phyloP scores from a whole-genome alignment of 2,329 filamentous ascomycete species.

The Penicillium sp. region DNA sequence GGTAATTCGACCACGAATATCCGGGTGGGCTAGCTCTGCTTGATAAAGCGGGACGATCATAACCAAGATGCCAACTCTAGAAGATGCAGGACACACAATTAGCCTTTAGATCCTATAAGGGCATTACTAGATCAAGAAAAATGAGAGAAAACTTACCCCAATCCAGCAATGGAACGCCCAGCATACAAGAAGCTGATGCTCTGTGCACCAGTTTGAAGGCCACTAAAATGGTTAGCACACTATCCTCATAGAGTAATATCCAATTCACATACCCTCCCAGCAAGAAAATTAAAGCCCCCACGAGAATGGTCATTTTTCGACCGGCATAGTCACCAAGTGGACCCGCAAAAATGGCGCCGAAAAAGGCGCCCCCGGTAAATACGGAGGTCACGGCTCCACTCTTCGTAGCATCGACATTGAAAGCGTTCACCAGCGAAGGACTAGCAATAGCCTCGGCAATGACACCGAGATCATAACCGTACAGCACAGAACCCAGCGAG shows the following conservation, averaged over 20 bases:
- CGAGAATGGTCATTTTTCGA: slow-evolving; percentile 69
- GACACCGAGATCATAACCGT: slow-evolving; percentile 62
- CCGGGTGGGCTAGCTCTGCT: slow-evolving; percentile 76
- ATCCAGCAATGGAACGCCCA: slow-evolving; percentile 69
- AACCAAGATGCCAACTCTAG: slow-evolving; percentile 60
- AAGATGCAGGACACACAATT: not conserved
- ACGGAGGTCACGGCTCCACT: slow-evolving; percentile 73
- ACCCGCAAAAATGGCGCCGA: slow-evolving; percentile 67
- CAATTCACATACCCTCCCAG: slow-evolving; percentile 59
- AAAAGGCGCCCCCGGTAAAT: slow-evolving; percentile 75
- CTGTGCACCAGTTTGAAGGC: slow-evolving; percentile 70
- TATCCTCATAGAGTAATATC: not conserved
- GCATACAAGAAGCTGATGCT: slow-evolving; percentile 65
- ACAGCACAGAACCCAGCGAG: slow-evolving; percentile 60
- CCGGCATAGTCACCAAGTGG: slow-evolving; percentile 65
- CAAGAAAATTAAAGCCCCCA: slow-evolving; percentile 69
- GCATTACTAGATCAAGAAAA: not conserved
- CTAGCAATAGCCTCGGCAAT: slow-evolving; percentile 59
- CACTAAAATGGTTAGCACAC: slow-evolving; percentile 21
- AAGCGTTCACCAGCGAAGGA: slow-evolving; percentile 36
- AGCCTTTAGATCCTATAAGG: not conserved
- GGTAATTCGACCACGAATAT: slow-evolving; percentile 73
- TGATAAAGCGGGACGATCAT: slow-evolving; percentile 74
- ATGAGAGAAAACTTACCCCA: slow-evolving; percentile 30
- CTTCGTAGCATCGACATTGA: slow-evolving; percentile 29